These are phyloP conservation scores for Smittium culicis DNA, from an alignment of 371 early-diverging fungal genomes.

Conservation along the genomic window DNA sequence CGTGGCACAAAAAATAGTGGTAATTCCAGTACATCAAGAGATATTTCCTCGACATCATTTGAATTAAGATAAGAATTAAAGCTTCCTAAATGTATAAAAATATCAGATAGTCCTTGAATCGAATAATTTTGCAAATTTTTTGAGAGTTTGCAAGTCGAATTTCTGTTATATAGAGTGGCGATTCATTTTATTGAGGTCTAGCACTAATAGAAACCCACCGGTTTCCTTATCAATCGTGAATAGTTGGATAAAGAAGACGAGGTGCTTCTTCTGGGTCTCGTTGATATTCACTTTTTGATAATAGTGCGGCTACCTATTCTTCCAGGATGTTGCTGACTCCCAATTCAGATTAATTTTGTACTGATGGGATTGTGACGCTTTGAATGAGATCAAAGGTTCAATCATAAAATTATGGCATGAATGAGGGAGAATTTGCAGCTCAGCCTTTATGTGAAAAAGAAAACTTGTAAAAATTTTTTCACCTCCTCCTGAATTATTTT, in stretches of 20 bases:
- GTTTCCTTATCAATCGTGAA: neutral
- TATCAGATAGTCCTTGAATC: constrained; percentile 21
- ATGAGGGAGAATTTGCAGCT: too few species aligned
- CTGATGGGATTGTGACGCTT: too few species aligned
- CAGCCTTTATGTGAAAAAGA: too few species aligned
- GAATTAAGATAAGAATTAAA: constrained; percentile 26
- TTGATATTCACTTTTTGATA: too few species aligned
- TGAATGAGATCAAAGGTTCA: too few species aligned
- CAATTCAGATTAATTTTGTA: too few species aligned
- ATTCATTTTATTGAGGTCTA: constrained; percentile 28
- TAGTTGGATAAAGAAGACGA: neutral
- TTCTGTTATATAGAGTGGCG: constrained; percentile 19
- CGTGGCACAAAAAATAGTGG: constrained; percentile 32
- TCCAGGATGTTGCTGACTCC: too few species aligned
- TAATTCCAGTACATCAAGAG: constrained; percentile 35
- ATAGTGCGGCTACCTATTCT: too few species aligned
- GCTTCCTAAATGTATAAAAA: constrained; percentile 27
- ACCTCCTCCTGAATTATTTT: too few species aligned
- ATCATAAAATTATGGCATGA: too few species aligned
- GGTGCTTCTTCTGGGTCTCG: too few species aligned
- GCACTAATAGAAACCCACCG: constrained; percentile 15
- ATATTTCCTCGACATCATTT: constrained; percentile 21
- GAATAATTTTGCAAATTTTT: constrained; percentile 19
- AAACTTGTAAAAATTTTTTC: too few species aligned
- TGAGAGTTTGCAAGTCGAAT: constrained; percentile 21